A percentile compares a stretch with the other conserved stretches of the same genome.
Conservation (phyloP, 371 early-diverging fungal genomes). For the Mucor velutinosus region DNA sequence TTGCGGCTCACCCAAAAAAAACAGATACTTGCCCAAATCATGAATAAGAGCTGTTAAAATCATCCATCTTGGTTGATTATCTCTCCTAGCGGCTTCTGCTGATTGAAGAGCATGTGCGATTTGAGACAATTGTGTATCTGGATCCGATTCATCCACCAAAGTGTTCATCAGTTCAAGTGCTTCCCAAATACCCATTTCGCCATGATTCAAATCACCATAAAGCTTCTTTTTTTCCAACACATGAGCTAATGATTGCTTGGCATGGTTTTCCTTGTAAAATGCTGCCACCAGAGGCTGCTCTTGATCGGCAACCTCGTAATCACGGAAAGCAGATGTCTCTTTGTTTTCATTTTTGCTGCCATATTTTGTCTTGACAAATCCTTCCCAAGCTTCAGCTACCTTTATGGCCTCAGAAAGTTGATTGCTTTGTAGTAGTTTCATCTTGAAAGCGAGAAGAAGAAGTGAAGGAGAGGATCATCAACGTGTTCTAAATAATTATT, state of each 20-base stretch:
- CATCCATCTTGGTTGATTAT: slow-evolving; percentile 59
- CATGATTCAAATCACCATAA: slow-evolving; percentile 33
- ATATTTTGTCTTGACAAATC: slow-evolving; percentile 32
- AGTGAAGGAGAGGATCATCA: not conserved
- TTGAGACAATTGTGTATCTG: slow-evolving; percentile 50
- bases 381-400: slow-evolving; percentile 38
- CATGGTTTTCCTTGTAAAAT: slow-evolving; percentile 46
- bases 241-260: slow-evolving; percentile 42
- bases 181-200: slow-evolving; percentile 55
- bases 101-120: slow-evolving; percentile 60
- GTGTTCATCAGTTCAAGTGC: slow-evolving; percentile 52
- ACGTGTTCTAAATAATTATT: not conserved
- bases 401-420: slow-evolving; percentile 31
- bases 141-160: slow-evolving; percentile 56
- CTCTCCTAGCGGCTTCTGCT: slow-evolving; percentile 58
- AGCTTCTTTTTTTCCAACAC: slow-evolving; percentile 37
- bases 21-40: slow-evolving; percentile 60
- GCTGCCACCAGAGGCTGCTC: slow-evolving; percentile 32
- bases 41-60: slow-evolving; percentile 56
- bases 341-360: slow-evolving; percentile 25
- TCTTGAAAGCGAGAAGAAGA: not conserved
- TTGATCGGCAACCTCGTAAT: slow-evolving; percentile 27
- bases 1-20: slow-evolving; percentile 54
- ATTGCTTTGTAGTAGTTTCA: slow-evolving; percentile 5
- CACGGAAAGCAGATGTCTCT: slow-evolving; percentile 24